Percentiles rank a stretch among this genome's conserved stretches.
phyloP scores from a whole-genome alignment of 2,329 filamentous ascomycete genomes.

The Paraphaeosphaeria sporulosa region DNA sequence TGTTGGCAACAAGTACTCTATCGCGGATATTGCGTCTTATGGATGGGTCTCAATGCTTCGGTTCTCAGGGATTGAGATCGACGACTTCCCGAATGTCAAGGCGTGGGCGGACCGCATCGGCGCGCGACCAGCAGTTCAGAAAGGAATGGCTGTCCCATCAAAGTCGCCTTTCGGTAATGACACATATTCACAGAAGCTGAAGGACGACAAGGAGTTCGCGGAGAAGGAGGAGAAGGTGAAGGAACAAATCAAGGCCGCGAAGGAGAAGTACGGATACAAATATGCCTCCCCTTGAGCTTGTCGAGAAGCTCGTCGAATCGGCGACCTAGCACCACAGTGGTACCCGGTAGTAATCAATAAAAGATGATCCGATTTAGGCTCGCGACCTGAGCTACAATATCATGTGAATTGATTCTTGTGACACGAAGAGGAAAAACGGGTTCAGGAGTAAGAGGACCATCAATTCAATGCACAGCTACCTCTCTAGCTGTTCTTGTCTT shows the following conservation, averaged over 20 bases:
- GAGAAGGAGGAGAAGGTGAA: slow-evolving; percentile 53
- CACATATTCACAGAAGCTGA: slow-evolving; percentile 50
- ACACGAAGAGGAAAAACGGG: neutral
- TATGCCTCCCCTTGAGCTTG: slow-evolving; percentile 46
- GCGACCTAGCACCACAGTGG: neutral
- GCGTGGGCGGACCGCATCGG: slow-evolving; percentile 55
- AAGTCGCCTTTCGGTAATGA: slow-evolving; percentile 53
- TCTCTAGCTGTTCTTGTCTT: neutral
- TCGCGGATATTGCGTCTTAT: slow-evolving; percentile 57
- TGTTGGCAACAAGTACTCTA: slow-evolving; percentile 56
- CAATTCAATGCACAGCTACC: neutral
- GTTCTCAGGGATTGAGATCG: slow-evolving; percentile 52
- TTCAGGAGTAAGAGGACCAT: too few species aligned
- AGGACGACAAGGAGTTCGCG: slow-evolving; percentile 58
- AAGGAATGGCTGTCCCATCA: slow-evolving; percentile 47
- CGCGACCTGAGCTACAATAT: neutral
- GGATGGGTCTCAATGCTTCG: slow-evolving; percentile 53
- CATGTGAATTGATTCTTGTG: neutral
- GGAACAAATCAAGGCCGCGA: slow-evolving; percentile 50
- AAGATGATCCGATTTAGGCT: neutral
- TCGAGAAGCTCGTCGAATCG: neutral
- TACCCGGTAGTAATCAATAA: neutral
- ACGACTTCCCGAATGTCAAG: slow-evolving; percentile 53
- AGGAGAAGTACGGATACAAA: slow-evolving; percentile 57
- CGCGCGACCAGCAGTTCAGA: slow-evolving; percentile 53